Base-by-base conservation (phyloP, 208 protist genomes). In the Trypanosoma melophagium region DNA sequence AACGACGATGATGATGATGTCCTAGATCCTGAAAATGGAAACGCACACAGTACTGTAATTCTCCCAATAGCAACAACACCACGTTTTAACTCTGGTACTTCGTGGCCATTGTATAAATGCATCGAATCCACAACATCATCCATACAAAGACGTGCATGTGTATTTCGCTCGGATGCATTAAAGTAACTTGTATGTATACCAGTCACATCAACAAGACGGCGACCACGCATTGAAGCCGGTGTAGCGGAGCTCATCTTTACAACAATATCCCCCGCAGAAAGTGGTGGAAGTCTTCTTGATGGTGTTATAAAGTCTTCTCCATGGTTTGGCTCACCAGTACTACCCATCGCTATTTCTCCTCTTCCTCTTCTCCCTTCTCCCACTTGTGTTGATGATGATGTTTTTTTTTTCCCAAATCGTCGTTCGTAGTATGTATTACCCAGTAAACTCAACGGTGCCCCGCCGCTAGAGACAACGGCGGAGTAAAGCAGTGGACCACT, bases 71-170 rank as follows among this genome's bases (percentile, higher is more conserved):
- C 60, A 22, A 90, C 79, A 38, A 79, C 64, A 19, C 89, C 89
- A 63, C 86, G 81, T 35, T 77, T 64, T 63, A 95, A 60, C 45
- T 78, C 86, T 16, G 89, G 89, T 53, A 95, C 78, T 69, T 90
- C 86, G 51, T 81, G 72, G 40, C 89, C 89, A 57, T 95, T 84
- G 65, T 92, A 79, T 16, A 88, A 61, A 76, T 95, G 89, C 89
- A 95, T 95, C 8, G 74, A 88, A n/a, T 75, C 28, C 7, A 92
- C 41, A 9, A 81, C 75, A 69, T 85, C 84, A 35, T 90, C 82
- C 8, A 91, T 22, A 9, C 76, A 76, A 16, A 63, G 66, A 28
- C 86, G 66, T 0, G 76, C 76, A 0, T 54, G 44, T 0, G 56
- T 44, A 47, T 76, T 53, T 16, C 71, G 67, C 62, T 87, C 84